Evolutionary conservation across 2,329 filamentous ascomycete species (phyloP).

Genomic region (Nothophoma quercina): DNA sequence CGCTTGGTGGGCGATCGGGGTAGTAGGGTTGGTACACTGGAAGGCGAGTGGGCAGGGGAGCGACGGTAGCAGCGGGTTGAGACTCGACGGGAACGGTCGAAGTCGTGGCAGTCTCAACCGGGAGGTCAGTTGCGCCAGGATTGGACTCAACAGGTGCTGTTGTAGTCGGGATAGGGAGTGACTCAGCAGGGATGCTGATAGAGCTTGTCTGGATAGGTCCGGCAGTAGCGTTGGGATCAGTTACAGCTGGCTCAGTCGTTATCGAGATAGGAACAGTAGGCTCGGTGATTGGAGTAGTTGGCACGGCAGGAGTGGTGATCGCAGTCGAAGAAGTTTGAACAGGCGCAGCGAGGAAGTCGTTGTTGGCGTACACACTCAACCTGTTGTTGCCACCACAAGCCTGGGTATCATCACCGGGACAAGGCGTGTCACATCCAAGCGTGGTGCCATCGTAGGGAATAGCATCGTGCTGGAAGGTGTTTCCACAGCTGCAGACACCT

Average conservation of each 20-base stretch:
- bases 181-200: neutral
- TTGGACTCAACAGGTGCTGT: no score
- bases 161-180: neutral
- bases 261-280: no score
- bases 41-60: neutral
- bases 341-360: neutral
- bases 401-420: neutral
- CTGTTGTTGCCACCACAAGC: neutral
- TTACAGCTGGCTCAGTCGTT: no score
- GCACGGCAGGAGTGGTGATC: no score
- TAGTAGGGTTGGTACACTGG: neutral
- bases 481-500: slow-evolving; percentile 16
- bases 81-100: neutral
- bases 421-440: neutral
- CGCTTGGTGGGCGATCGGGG: slow-evolving; percentile 12
- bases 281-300: no score
- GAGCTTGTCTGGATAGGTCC: no score
- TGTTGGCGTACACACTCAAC: slow-evolving; percentile 5
- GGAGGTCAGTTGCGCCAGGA: no score
- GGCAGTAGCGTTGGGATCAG: no score
- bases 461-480: neutral
- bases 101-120: neutral
- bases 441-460: neutral
- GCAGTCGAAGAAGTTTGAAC: neutral
- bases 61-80: neutral